Evolutionary conservation across 306 rosid genomes (phyloP).

Genomic region (Fragaria vesca): DNA sequence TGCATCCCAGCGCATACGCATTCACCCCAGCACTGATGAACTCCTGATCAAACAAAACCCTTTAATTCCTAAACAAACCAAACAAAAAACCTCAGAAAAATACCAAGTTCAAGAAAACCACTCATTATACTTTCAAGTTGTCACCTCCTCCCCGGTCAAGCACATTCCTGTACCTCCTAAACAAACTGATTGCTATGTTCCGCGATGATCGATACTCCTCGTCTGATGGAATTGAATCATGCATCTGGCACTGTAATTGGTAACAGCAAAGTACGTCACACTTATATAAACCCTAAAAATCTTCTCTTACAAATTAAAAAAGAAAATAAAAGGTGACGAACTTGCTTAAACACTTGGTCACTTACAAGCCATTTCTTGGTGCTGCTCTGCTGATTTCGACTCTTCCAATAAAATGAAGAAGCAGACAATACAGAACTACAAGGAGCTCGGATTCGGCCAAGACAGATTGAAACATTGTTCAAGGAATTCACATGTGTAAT

Average conservation of each 20-base stretch:
- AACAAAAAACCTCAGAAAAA: conserved; percentile 7
- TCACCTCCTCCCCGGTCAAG: conserved; percentile 91
- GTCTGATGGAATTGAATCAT: conserved; percentile 63
- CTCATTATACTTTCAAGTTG: conserved; percentile 73
- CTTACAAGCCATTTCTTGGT: conserved; percentile 79
- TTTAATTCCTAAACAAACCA: conserved; percentile 12
- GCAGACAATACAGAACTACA: conserved; percentile 31
- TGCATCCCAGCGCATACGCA: conserved; percentile 97
- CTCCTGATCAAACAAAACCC: conserved; percentile 54
- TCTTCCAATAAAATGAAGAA: conserved; percentile 51
- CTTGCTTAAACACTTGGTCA: conserved; percentile 36
- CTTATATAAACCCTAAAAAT: conserved; percentile 2
- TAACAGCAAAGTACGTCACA: conserved; percentile 19
- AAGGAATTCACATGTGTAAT: conserved; percentile 48
- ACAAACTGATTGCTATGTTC: conserved; percentile 90
- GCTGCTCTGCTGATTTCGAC: conserved; percentile 51
- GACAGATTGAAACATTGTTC: conserved; percentile 23
- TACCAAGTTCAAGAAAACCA: conserved; percentile 21
- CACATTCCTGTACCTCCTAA: conserved; percentile 74
- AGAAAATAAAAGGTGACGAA: not conserved
- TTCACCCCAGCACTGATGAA: conserved; percentile 95
- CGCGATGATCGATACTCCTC: conserved; percentile 92
- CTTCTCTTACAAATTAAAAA: not conserved
- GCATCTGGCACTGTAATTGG: conserved; percentile 55
- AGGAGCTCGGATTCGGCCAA: conserved; percentile 35